Percentiles rank a stretch among this genome's conserved stretches.
Evolutionary conservation across 345 rosid species (phyloP).

Genomic region (Turnera subulata): DNA sequence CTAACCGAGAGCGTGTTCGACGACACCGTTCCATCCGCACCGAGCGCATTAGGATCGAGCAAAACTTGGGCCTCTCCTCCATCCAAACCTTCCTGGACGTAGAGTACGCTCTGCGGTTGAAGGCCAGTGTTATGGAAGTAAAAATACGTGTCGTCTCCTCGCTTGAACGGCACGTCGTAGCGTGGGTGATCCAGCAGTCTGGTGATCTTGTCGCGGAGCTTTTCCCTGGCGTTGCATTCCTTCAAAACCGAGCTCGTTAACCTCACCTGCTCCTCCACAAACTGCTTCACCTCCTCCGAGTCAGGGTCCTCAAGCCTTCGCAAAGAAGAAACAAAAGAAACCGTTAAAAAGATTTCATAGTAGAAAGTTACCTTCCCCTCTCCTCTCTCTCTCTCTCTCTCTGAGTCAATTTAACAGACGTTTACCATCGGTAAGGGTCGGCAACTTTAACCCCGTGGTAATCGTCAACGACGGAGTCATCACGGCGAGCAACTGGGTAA

Average conservation of each 20-base stretch:
- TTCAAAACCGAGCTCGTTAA: constrained; percentile 57
- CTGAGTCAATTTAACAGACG: not conserved
- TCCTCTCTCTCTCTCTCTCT: too few relatives aligned
- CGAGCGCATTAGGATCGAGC: constrained; percentile 81
- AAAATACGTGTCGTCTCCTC: constrained; percentile 63
- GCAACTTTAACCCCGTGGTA: constrained; percentile 66
- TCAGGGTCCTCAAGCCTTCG: constrained; percentile 92
- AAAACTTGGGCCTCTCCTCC: constrained; percentile 66
- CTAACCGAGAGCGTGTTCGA: constrained; percentile 49
- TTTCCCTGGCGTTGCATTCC: constrained; percentile 52
- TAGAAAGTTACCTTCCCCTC: too few relatives aligned
- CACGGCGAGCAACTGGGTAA: constrained; percentile 64
- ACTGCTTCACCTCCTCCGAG: constrained; percentile 67
- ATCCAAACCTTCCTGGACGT: constrained; percentile 74
- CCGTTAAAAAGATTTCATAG: too few relatives aligned
- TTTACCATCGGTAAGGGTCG: constrained; percentile 93
- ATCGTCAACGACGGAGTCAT: constrained; percentile 68
- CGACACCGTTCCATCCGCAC: constrained; percentile 85
- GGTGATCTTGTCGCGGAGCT: constrained; percentile 59
- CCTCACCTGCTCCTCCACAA: constrained; percentile 65
- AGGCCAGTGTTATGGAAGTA: constrained; percentile 87
- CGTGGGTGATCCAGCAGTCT: constrained; percentile 77
- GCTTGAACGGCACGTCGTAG: constrained; percentile 57
- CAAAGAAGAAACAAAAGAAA: not conserved
- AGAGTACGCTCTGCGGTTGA: constrained; percentile 76